phyloP scores from a whole-genome alignment of 331 rosid species.

The Malus hybrid region DNA sequence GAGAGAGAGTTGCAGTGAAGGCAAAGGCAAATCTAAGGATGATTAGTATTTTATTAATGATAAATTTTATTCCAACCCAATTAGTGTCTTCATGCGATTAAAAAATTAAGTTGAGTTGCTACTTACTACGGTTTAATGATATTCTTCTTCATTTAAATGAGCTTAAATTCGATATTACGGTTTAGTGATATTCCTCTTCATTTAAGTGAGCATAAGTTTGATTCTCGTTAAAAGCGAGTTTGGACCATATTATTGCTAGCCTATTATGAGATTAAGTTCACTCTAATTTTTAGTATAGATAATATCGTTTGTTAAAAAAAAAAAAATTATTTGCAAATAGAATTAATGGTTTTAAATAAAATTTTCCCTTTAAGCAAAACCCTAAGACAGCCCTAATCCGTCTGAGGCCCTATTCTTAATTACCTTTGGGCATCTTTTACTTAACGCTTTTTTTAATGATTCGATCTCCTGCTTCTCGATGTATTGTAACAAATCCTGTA shows the following conservation, averaged over 20 bases:
- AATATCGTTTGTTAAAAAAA: no score
- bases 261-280: fast-evolving
- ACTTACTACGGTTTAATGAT: fast-evolving
- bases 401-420: not conserved
- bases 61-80: no score
- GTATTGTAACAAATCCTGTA: not conserved
- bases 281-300: fast-evolving
- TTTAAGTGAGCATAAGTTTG: no score
- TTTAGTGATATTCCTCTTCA: fast-evolving
- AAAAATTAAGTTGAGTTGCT: no score
- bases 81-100: no score
- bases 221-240: fast-evolving
- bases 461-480: not conserved
- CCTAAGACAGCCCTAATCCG: not conserved
- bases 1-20: not conserved
- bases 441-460: not conserved
- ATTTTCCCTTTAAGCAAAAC: no score
- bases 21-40: not conserved
- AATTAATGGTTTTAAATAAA: no score
- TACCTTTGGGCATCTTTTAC: not conserved
- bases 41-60: not conserved
- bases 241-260: fast-evolving
- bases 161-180: no score
- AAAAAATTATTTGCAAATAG: no score
- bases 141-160: no score